Percentiles rank a stretch among this genome's conserved stretches.
phyloP scores from a whole-genome alignment of 495 filamentous ascomycete species.

The Geoglossum glabrum region DNA sequence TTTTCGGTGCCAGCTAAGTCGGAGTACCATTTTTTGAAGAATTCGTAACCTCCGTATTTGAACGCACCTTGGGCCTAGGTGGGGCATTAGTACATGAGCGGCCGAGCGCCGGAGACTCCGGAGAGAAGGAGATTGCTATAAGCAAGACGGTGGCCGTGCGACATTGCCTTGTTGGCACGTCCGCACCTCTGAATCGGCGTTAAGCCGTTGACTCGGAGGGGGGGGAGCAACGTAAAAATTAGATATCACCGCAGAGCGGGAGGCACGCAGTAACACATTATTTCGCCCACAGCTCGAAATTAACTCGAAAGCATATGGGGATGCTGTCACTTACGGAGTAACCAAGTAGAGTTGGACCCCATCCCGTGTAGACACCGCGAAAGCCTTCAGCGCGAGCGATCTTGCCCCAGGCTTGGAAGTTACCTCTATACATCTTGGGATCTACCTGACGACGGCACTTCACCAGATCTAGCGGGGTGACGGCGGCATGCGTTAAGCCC shows the following conservation, averaged over 20 bases:
- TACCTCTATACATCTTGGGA: constrained; percentile 46
- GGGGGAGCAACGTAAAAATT: background rate
- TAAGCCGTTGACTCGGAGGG: background rate
- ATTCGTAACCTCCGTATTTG: constrained; percentile 61
- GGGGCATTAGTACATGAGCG: background rate
- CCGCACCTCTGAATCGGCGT: too few species aligned
- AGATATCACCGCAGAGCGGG: background rate
- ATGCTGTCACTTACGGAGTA: constrained; percentile 30
- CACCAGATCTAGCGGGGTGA: constrained; percentile 42
- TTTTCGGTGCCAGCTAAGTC: constrained; percentile 37
- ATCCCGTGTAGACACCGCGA: constrained; percentile 53
- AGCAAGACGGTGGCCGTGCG: background rate
- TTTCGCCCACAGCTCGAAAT: background rate
- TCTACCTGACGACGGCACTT: constrained; percentile 60
- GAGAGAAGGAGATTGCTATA: background rate
- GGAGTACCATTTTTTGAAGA: constrained; percentile 55
- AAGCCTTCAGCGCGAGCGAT: constrained; percentile 45
- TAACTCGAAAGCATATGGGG: background rate
- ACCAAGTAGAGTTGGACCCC: constrained; percentile 47
- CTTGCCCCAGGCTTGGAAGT: constrained; percentile 41
- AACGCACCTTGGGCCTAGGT: constrained; percentile 37
- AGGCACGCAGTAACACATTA: background rate
- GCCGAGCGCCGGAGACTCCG: background rate
- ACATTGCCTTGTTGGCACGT: too few species aligned
- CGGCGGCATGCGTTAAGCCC: constrained; percentile 39